Evolutionary conservation across 202 grass and related monocot genomes (phyloP).

Genomic region (Eragrostis tef): DNA sequence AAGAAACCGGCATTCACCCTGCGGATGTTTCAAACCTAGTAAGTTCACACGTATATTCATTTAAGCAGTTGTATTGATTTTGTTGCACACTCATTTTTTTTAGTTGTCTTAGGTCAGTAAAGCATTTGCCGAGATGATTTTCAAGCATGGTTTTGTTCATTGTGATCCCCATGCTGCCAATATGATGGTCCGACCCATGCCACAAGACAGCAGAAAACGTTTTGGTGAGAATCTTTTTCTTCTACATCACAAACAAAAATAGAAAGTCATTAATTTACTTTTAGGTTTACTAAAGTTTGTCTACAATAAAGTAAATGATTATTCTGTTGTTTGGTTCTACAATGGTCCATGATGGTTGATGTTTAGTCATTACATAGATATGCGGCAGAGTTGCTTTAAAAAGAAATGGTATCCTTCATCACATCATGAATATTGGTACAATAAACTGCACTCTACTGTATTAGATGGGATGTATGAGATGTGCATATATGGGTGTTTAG

Average conservation of each 20-base stretch:
- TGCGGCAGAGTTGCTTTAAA: constrained; percentile 1
- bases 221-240: constrained; percentile 59
- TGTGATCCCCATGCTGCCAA: constrained; percentile 98
- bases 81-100: constrained; percentile 31
- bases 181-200: constrained; percentile 89
- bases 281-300: constrained; percentile 33
- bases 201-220: constrained; percentile 54
- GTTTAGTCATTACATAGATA: constrained; percentile 32
- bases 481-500: not conserved
- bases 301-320: constrained; percentile 10
- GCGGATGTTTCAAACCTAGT: constrained; percentile 93
- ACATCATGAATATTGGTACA: not conserved
- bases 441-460: constrained; percentile 6
- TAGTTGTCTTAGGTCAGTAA: constrained; percentile 64
- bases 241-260: constrained; percentile 15
- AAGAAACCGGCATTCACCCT: constrained; percentile 63
- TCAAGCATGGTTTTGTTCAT: constrained; percentile 99
- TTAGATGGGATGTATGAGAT: not conserved
- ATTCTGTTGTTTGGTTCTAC: not conserved
- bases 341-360: constrained; percentile 11
- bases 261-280: not conserved
- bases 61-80: constrained; percentile 18
- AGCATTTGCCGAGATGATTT: constrained; percentile 96
- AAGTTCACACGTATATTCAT: constrained; percentile 42
- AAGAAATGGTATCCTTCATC: constrained; percentile 21